Evolutionary conservation across 495 filamentous ascomycete species (phyloP).

Genomic region (Annulohypoxylon bovei): DNA sequence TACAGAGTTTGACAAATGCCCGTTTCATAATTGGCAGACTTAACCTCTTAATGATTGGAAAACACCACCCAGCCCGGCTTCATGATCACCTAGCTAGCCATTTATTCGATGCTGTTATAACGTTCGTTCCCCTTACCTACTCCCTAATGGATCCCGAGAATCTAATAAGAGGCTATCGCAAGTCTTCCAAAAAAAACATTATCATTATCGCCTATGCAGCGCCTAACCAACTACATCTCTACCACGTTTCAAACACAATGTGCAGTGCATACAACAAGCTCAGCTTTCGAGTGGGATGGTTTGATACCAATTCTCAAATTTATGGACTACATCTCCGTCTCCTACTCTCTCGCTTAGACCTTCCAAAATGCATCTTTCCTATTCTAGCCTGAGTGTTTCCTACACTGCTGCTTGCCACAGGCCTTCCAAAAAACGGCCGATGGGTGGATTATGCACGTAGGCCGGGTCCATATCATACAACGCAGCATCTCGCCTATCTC

Average conservation of each 20-base stretch:
- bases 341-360: neutral
- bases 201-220: neutral
- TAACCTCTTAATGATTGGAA: too few relatives aligned
- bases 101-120: too few relatives aligned
- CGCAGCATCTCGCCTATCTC: neutral
- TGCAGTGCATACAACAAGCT: neutral
- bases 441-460: neutral
- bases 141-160: neutral
- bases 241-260: neutral
- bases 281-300: conserved; percentile 2
- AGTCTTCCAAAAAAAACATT: too few relatives aligned
- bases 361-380: conserved; percentile 8
- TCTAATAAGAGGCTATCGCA: neutral
- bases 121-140: too few relatives aligned
- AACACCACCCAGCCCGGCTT: too few relatives aligned
- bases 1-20: too few relatives aligned
- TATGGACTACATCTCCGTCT: conserved; percentile 24
- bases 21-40: too few relatives aligned
- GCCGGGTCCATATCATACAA: conserved; percentile 12
- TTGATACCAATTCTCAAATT: conserved; percentile 30
- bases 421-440: neutral
- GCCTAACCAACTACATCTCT: neutral
- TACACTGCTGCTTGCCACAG: neutral
- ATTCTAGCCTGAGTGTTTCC: neutral
- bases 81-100: too few relatives aligned